These are phyloP conservation scores for Westerdykella ornata DNA, from an alignment of 2,329 filamentous ascomycete genomes.

Conservation along the genomic window DNA sequence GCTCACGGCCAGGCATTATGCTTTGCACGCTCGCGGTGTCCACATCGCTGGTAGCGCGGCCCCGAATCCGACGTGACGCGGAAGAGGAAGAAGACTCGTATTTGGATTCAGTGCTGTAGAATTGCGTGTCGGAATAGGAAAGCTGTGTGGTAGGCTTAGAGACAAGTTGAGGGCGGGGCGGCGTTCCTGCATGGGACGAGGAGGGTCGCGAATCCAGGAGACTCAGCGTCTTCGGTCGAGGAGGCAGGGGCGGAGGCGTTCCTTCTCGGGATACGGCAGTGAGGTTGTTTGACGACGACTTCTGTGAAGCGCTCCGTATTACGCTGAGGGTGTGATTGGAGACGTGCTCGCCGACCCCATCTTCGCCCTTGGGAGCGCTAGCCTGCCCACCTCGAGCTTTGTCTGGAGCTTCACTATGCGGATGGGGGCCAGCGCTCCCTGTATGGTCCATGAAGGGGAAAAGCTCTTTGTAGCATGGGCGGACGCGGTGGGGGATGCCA, in stretches of 20 bases:
- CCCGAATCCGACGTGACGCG: slow-evolving; percentile 34
- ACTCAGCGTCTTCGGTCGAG: slow-evolving; percentile 41
- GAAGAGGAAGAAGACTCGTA: slow-evolving; percentile 24
- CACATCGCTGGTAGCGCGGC: slow-evolving; percentile 47
- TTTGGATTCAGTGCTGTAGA: slow-evolving; percentile 53
- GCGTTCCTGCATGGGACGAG: slow-evolving; percentile 41
- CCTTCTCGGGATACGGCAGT: slow-evolving; percentile 38
- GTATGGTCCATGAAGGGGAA: slow-evolving; percentile 24
- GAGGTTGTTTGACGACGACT: slow-evolving; percentile 18
- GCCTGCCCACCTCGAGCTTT: slow-evolving; percentile 18
- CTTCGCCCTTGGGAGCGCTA: slow-evolving; percentile 13
- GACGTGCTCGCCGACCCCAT: slow-evolving; percentile 24
- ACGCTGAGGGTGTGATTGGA: slow-evolving; percentile 30
- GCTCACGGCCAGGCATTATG: slow-evolving; percentile 57
- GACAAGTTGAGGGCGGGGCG: slow-evolving; percentile 37
- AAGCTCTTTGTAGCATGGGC: slow-evolving; percentile 15
- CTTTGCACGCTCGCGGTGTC: slow-evolving; percentile 62
- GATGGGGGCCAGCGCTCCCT: slow-evolving; percentile 20
- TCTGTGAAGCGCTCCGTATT: slow-evolving; percentile 23
- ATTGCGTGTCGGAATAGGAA: slow-evolving; percentile 70
- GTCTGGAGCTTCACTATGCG: slow-evolving; percentile 10
- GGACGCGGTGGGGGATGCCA: not conserved
- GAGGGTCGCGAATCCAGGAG: slow-evolving; percentile 29
- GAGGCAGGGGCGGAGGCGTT: slow-evolving; percentile 51
- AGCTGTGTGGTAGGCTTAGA: slow-evolving; percentile 78